These are phyloP conservation scores for Calonectria naviculata DNA, from an alignment of 2,329 filamentous ascomycete species.

Conservation along the genomic window DNA sequence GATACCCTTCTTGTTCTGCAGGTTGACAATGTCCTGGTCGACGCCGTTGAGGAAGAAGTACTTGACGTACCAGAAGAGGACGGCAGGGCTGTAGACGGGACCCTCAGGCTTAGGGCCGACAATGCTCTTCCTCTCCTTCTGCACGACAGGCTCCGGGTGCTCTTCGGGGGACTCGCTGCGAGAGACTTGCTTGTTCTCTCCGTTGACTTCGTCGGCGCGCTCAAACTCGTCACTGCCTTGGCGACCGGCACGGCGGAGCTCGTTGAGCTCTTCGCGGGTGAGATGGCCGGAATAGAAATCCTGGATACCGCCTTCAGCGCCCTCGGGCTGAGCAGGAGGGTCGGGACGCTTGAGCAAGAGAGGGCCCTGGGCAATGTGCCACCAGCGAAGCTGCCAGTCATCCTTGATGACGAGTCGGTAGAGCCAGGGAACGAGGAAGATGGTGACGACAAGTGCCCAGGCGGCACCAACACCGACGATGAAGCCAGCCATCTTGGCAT, in stretches of 20 bases:
- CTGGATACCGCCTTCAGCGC: constrained; percentile 64
- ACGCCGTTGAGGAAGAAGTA: constrained; percentile 36
- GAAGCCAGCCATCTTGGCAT: constrained; percentile 60
- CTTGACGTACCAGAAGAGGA: constrained; percentile 41
- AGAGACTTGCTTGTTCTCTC: constrained; percentile 32
- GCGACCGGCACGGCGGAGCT: constrained; percentile 47
- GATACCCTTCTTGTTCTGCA: constrained; percentile 55
- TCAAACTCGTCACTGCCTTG: constrained; percentile 35
- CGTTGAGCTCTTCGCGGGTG: constrained; percentile 62
- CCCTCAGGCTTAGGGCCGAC: constrained; percentile 36
- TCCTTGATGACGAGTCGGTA: constrained; percentile 68
- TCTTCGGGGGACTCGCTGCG: constrained; percentile 8
- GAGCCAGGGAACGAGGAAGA: constrained; percentile 70
- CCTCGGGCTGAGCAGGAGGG: constrained; percentile 71
- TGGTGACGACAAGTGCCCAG: constrained; percentile 57
- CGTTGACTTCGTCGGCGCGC: constrained; percentile 29
- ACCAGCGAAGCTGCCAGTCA: constrained; percentile 70
- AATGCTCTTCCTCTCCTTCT: constrained; percentile 29
- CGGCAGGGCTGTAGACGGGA: background rate
- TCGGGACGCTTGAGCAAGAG: constrained; percentile 59
- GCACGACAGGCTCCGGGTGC: constrained; percentile 6
- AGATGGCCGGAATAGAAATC: constrained; percentile 68
- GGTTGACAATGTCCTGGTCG: constrained; percentile 40
- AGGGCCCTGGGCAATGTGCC: constrained; percentile 64
- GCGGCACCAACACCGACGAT: constrained; percentile 65